A percentile compares a stretch with the other conserved stretches of the same genome.
phyloP scores from a whole-genome alignment of 768 basidiomycete species.

The Tubosaeta sp. region DNA sequence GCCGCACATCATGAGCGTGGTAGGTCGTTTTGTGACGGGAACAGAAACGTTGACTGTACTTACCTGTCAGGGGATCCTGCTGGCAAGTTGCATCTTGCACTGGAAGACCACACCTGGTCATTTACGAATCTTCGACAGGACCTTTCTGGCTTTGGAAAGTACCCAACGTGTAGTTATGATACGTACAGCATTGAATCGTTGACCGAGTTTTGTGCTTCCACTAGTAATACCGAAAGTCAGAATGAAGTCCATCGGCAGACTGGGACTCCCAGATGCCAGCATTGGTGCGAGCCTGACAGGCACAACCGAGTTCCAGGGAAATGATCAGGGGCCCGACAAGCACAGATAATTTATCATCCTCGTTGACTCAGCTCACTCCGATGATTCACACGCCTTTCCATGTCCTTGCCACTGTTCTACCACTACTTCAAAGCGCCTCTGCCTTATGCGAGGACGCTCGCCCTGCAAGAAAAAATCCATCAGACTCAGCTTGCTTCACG shows the following conservation, averaged over 20 bases:
- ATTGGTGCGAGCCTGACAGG: too few species aligned
- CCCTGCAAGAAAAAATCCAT: slow-evolving; percentile 70
- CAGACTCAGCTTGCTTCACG: slow-evolving; percentile 55
- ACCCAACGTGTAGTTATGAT: slow-evolving; percentile 31
- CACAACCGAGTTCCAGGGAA: too few species aligned
- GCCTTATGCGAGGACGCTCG: slow-evolving; percentile 66
- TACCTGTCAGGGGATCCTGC: slow-evolving; percentile 55
- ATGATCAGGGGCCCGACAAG: too few species aligned
- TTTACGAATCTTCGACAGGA: slow-evolving; percentile 34
- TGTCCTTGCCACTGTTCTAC: slow-evolving; percentile 58
- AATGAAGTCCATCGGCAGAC: too few species aligned
- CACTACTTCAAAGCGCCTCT: slow-evolving; percentile 77
- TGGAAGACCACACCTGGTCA: not conserved
- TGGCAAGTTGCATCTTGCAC: slow-evolving; percentile 37
- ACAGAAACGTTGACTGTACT: not conserved
- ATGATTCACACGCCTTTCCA: not conserved
- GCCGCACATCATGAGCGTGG: slow-evolving; percentile 56
- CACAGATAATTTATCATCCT: too few species aligned
- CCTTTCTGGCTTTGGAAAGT: slow-evolving; percentile 76
- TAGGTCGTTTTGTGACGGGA: slow-evolving; percentile 15
- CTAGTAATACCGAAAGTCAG: too few species aligned
- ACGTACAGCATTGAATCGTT: not conserved
- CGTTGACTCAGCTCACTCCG: too few species aligned
- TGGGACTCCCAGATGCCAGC: too few species aligned
- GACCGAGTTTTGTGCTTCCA: not conserved